Evolutionary conservation across 805 yeast species (phyloP), one percentile per base, ranked within the genome.

Genomic region (Ogataea saltuana): DNA sequence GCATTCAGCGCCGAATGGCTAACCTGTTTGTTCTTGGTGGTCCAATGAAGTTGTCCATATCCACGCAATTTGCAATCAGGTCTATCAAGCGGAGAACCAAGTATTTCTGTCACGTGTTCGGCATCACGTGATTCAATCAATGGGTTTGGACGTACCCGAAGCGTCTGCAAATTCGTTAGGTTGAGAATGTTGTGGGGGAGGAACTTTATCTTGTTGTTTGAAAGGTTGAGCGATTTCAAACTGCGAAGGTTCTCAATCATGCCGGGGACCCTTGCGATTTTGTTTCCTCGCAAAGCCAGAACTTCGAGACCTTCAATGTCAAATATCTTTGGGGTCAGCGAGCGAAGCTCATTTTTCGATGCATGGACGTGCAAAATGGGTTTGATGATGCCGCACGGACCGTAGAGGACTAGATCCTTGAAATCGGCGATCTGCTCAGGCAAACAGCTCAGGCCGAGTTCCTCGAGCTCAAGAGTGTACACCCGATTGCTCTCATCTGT

Each of bases 391-490:
- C 68, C 69, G 8, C 52, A 50, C 1, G 53, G 46, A 4, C 61
- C 65, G 48, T 69, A 71, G 6, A 74, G 58, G n/a, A 79, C 80
- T 51, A 79, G 59, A 42, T 79, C 70, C 51, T 76, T 71, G 49
- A 81, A 63, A 55, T 81, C 87, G 39, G 71, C 72, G 21, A 81
- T 68, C 49, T 79, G 83, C 39, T 76, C 79, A 1, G 87, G 85
- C 3, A 81, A 58, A 5, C 71, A 71, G 9, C 62, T 65, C 29
- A 81, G 60, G 0, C 68, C 71, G 59, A 78, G 55, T 12, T 70
- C 61, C 40, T 79, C 83, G 20, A 81, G 53, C 42, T 71, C 61
- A 2, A 81, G 63, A n/a, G 55, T 63, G 1, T 77, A 67, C 7
- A 56, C 49, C 5, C 71, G 69, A 32, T 74, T 49, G 15, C 28